Evolutionary conservation across 257 asterid genomes (phyloP).

Genomic region (Coffea canephora): DNA sequence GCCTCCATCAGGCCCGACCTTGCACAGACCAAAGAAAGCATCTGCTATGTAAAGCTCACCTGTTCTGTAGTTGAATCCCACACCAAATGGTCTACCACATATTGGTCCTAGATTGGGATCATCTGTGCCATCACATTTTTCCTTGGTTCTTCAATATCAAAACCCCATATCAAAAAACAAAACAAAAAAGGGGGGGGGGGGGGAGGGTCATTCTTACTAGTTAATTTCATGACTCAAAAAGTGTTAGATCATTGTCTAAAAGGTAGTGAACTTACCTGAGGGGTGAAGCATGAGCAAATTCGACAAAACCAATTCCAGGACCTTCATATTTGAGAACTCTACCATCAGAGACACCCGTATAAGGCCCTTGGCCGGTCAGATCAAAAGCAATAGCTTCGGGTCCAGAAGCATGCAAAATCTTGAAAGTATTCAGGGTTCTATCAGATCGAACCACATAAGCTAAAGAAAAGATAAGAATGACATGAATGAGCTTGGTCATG

Average conservation of each 20-base stretch:
- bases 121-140: slow-evolving; percentile 40
- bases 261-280: slow-evolving; percentile 23
- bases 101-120: slow-evolving; percentile 4
- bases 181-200: not conserved
- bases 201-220: no score
- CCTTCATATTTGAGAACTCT: slow-evolving; percentile 1
- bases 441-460: no score
- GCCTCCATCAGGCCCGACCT: slow-evolving; percentile 11
- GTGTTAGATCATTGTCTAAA: no score
- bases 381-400: no score
- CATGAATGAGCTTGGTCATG: no score
- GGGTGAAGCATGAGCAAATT: slow-evolving; percentile 39
- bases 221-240: no score
- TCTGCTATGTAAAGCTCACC: slow-evolving; percentile 40
- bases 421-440: no score
- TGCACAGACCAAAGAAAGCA: slow-evolving; percentile 30
- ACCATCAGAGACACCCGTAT: no score
- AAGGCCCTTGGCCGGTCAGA: no score
- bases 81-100: slow-evolving; percentile 52
- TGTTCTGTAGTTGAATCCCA: slow-evolving; percentile 36
- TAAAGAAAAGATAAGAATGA: no score
- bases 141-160: slow-evolving; percentile 29
- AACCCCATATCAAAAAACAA: not conserved
- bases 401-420: no score
- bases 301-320: slow-evolving; percentile 24